Percentiles rank a stretch among this genome's conserved stretches.
These are phyloP conservation scores for Heritiera fomes DNA, from an alignment of 345 rosid species.

Conservation along the genomic window DNA sequence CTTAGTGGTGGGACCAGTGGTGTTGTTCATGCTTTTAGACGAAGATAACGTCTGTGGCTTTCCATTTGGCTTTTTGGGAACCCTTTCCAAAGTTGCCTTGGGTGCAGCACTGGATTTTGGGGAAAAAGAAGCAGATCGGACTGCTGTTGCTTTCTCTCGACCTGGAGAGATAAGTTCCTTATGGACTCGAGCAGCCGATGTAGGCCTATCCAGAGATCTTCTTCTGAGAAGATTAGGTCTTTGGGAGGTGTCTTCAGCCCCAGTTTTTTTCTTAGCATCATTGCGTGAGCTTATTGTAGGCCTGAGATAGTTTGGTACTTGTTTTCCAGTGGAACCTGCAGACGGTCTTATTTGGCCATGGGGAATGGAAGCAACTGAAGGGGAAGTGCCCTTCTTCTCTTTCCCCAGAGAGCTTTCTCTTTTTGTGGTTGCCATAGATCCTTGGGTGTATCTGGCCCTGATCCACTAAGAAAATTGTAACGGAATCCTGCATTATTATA, in stretches of 20 bases:
- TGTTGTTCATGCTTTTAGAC: conserved; percentile 29
- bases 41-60: conserved; percentile 30
- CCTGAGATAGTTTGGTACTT: conserved; percentile 58
- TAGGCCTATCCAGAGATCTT: conserved; percentile 79
- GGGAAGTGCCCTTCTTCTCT: conserved; percentile 38
- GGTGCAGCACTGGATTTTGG: conserved; percentile 18
- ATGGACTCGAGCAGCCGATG: conserved; percentile 42
- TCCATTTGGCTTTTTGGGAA: conserved; percentile 31
- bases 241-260: conserved; percentile 32
- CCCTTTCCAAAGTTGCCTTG: conserved; percentile 34
- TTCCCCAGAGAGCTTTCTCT: conserved; percentile 30
- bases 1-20: conserved; percentile 18
- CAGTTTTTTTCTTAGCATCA: conserved; percentile 46
- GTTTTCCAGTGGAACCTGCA: conserved; percentile 31
- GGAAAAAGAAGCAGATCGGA: conserved; percentile 42
- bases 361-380: conserved; percentile 26
- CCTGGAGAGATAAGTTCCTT: conserved; percentile 47
- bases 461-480: not conserved
- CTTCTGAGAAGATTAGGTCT: conserved; percentile 51
- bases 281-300: conserved; percentile 58
- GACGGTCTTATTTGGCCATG: conserved; percentile 32
- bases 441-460: conserved; percentile 8
- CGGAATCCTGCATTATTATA: conserved; percentile 3
- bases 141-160: conserved; percentile 35
- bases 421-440: conserved; percentile 44